Percentiles rank a stretch among this genome's conserved stretches.
Conservation (phyloP, 2,329 filamentous ascomycete species). For the Hymenoscyphus occultus region DNA sequence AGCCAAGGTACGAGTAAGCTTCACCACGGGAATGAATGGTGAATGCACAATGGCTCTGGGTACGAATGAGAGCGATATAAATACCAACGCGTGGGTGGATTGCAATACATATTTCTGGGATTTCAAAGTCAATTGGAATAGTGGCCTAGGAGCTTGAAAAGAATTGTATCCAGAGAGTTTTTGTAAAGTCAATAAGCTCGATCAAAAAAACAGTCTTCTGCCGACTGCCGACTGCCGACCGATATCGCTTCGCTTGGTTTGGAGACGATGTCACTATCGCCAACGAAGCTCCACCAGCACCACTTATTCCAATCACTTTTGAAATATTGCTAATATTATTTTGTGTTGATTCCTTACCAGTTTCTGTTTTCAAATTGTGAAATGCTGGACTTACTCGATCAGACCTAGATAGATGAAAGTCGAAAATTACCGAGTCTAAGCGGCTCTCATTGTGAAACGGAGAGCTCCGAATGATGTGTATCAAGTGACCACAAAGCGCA, state of each 20-base stretch:
- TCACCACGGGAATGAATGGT: background rate
- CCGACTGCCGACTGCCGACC: conserved; percentile 1
- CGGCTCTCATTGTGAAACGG: background rate
- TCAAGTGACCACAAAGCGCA: background rate
- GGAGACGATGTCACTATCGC: background rate
- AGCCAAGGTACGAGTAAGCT: background rate
- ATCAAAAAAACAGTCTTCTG: background rate
- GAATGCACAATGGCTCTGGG: background rate
- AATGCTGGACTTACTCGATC: no score
- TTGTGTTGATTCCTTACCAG: background rate
- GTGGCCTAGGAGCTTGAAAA: no score
- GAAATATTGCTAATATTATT: background rate
- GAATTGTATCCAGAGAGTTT: no score
- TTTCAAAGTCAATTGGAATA: no score
- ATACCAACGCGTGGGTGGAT: no score
- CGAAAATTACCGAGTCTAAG: background rate
- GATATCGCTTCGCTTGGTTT: background rate
- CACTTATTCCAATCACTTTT: background rate
- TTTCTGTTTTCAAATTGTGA: background rate
- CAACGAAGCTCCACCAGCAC: background rate
- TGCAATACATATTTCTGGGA: no score
- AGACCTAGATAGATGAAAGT: background rate
- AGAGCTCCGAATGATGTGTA: background rate
- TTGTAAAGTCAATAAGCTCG: no score
- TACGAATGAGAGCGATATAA: no score